Conservation (phyloP, 2,329 filamentous ascomycete genomes). For the Diaporthe longicolla region DNA sequence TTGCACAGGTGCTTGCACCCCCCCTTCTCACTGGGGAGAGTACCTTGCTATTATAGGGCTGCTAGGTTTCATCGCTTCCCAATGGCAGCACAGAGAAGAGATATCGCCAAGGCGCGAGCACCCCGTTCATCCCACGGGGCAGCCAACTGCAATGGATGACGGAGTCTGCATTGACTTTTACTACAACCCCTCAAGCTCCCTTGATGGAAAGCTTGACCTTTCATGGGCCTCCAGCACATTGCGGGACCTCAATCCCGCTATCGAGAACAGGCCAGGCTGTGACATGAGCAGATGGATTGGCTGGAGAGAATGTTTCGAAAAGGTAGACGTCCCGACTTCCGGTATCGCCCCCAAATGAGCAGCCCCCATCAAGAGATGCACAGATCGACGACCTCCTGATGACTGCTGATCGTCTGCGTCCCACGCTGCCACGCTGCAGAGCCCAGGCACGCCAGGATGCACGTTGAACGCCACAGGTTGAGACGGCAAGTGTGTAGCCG, state of each 20-base stretch:
- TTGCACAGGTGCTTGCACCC: conserved; percentile 11
- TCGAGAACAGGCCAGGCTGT: conserved; percentile 13
- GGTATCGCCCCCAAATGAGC: not conserved
- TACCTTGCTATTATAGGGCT: conserved; percentile 12
- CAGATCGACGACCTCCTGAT: conserved; percentile 36
- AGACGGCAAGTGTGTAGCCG: conserved; percentile 39
- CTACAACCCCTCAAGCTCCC: not conserved
- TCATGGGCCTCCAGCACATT: not conserved
- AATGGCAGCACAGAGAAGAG: not conserved
- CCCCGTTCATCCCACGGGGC: conserved; percentile 30
- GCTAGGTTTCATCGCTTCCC: conserved; percentile 8
- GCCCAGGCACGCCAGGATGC: not conserved
- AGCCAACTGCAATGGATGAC: conserved; percentile 7
- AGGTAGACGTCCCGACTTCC: conserved; percentile 2
- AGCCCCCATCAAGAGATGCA: not conserved
- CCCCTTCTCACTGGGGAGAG: not conserved
- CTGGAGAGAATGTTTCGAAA: conserved; percentile 26
- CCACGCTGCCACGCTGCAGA: conserved; percentile 23
- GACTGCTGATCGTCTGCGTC: conserved; percentile 34
- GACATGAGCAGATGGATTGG: conserved; percentile 24
- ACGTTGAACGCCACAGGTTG: conserved; percentile 25
- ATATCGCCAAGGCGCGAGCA: conserved; percentile 4
- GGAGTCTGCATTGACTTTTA: not conserved
- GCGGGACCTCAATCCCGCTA: not conserved
- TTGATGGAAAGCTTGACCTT: conserved; percentile 20